Percentiles rank a stretch among this genome's conserved stretches.
Evolutionary conservation across 768 basidiomycete species (phyloP).

Genomic region (Hydnomerulius pinastri): DNA sequence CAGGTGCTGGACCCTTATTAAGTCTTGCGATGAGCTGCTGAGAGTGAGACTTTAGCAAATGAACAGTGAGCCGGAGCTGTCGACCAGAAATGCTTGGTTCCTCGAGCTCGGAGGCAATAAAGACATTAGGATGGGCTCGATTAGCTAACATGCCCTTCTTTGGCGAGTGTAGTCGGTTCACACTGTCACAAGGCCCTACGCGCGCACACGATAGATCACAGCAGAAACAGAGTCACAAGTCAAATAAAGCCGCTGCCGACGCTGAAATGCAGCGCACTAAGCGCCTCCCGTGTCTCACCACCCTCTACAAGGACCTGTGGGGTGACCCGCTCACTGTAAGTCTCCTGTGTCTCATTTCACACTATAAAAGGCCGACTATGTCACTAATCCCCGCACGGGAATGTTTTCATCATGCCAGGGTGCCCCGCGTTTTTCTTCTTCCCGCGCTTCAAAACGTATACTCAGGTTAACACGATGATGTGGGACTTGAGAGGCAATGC

Average conservation of each 20-base stretch:
- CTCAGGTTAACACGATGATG: conserved; percentile 30
- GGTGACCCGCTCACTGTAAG: conserved; percentile 21
- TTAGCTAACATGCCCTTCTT: conserved; percentile 21
- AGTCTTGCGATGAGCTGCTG: too few species aligned
- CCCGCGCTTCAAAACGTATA: conserved; percentile 36
- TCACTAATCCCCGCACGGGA: conserved; percentile 6
- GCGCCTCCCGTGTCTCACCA: conserved; percentile 16
- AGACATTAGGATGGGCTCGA: conserved; percentile 5
- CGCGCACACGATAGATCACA: too few species aligned
- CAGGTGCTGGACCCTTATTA: too few species aligned
- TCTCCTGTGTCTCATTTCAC: conserved; percentile 1
- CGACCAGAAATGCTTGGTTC: too few species aligned
- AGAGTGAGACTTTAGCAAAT: too few species aligned
- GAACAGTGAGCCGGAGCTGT: too few species aligned
- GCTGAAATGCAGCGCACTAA: conserved; percentile 20
- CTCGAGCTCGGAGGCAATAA: too few species aligned
- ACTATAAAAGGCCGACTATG: conserved; percentile 27
- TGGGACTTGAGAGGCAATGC: conserved; percentile 28
- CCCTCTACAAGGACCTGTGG: conserved; percentile 29
- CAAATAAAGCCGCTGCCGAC: conserved; percentile 31
- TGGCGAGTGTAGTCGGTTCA: conserved; percentile 12
- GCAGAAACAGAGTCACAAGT: conserved; percentile 16
- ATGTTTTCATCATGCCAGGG: conserved; percentile 27
- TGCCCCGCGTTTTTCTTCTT: conserved; percentile 32
- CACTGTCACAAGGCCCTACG: background rate